These are phyloP conservation scores for Myxozyma neglecta DNA, from an alignment of 805 yeast genomes.

Conservation along the genomic window DNA sequence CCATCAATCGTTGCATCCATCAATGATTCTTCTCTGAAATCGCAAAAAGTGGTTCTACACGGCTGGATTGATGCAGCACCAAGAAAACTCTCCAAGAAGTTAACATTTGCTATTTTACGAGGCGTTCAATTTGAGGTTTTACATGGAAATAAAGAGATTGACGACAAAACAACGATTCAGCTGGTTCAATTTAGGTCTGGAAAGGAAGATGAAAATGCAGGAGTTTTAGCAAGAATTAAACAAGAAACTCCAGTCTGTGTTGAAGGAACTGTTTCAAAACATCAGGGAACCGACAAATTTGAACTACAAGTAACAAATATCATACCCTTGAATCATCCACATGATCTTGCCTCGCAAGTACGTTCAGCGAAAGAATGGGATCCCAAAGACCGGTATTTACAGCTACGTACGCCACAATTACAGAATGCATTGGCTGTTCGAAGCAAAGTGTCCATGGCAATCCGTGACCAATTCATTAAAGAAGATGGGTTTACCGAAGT, in stretches of 20 bases:
- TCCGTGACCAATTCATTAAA: conserved; percentile 47
- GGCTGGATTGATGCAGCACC: conserved; percentile 88
- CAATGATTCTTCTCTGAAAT: not conserved
- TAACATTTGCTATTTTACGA: conserved; percentile 72
- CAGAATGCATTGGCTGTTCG: conserved; percentile 60
- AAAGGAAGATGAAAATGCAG: not conserved
- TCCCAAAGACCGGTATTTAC: conserved; percentile 76
- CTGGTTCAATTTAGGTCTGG: conserved; percentile 12
- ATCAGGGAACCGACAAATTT: conserved; percentile 4
- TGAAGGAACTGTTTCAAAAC: conserved; percentile 16
- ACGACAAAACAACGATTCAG: conserved; percentile 13
- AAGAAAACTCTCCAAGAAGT: conserved; percentile 59
- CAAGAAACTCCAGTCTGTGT: conserved; percentile 29
- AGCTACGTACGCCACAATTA: conserved; percentile 56
- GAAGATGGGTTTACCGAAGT: conserved; percentile 64
- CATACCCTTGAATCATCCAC: conserved; percentile 13
- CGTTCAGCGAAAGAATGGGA: conserved; percentile 56
- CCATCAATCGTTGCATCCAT: not conserved
- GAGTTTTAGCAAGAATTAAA: conserved; percentile 6
- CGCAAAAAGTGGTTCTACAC: conserved; percentile 49
- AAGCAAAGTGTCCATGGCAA: conserved; percentile 52
- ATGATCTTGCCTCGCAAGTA: conserved; percentile 25
- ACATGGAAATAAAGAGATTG: not conserved
- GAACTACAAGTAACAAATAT: conserved; percentile 14
- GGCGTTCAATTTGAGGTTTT: conserved; percentile 48